Conservation (phyloP, 2,329 filamentous ascomycete genomes). For the Colletotrichum sp. region DNA sequence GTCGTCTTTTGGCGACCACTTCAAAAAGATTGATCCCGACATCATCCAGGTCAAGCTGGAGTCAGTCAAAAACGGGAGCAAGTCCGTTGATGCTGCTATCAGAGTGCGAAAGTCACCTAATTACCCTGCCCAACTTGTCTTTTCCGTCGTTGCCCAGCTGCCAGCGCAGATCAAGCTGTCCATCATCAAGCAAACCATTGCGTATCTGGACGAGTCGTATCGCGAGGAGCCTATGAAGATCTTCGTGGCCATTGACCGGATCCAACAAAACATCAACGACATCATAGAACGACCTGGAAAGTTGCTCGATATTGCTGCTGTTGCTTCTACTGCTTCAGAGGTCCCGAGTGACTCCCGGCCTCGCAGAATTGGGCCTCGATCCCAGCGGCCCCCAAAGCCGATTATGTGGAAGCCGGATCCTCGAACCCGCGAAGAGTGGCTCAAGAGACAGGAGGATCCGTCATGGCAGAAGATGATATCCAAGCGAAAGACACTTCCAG, state of each 20-base stretch:
- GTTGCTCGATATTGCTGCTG: constrained; percentile 83
- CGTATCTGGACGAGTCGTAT: constrained; percentile 72
- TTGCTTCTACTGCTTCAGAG: constrained; percentile 70
- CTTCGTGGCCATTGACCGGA: constrained; percentile 89
- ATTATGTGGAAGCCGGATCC: constrained; percentile 69
- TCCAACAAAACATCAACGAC: constrained; percentile 82
- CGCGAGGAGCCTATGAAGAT: constrained; percentile 87
- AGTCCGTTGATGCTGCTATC: constrained; percentile 57
- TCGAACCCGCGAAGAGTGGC: constrained; percentile 72
- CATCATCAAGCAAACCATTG: constrained; percentile 77
- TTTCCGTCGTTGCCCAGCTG: constrained; percentile 73
- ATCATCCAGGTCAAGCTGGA: constrained; percentile 75
- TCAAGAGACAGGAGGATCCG: constrained; percentile 66
- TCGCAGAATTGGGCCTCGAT: constrained; percentile 26
- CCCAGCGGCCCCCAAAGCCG: constrained; percentile 56
- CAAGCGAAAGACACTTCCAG: constrained; percentile 77
- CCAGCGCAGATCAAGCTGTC: constrained; percentile 95
- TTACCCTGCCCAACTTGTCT: constrained; percentile 75
- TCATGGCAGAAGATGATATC: constrained; percentile 77
- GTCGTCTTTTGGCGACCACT: constrained; percentile 83
- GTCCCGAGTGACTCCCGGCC: constrained; percentile 35
- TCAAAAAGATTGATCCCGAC: constrained; percentile 62
- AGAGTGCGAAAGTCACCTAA: constrained; percentile 75
- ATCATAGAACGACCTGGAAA: constrained; percentile 86
- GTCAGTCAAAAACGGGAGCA: constrained; percentile 55